Percentiles rank a stretch among this genome's conserved stretches.
Evolutionary conservation across 352 stramenopile genomes (phyloP).

Genomic region (Plasmopara viticola): DNA sequence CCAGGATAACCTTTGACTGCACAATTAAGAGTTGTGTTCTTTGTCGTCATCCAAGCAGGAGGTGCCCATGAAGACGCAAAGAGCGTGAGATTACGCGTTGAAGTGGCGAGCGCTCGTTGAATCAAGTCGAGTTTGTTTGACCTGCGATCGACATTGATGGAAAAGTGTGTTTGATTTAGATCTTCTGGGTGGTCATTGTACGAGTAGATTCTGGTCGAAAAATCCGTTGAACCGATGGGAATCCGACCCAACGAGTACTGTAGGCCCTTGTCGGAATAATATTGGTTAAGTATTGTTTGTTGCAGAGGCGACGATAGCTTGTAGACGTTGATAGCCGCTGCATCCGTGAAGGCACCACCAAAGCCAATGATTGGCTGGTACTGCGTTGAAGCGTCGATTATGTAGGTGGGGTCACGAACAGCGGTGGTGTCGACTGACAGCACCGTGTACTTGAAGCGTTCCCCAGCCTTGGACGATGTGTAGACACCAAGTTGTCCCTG

Average conservation of each 20-base stretch:
- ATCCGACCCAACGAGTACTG: conserved; percentile 86
- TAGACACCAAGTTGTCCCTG: conserved; percentile 40
- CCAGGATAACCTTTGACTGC: conserved; percentile 48
- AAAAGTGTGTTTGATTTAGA: conserved; percentile 66
- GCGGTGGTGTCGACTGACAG: conserved; percentile 19
- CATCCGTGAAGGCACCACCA: conserved; percentile 89
- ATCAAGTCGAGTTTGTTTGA: conserved; percentile 71
- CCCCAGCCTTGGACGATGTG: conserved; percentile 37
- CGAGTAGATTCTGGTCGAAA: conserved; percentile 80
- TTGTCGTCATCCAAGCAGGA: conserved; percentile 81
- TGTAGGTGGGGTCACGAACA: conserved; percentile 29
- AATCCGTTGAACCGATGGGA: conserved; percentile 89
- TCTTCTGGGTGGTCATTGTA: conserved; percentile 82
- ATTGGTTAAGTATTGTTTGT: conserved; percentile 77
- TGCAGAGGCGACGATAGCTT: conserved; percentile 73
- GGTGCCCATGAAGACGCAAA: conserved; percentile 86
- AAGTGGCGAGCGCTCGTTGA: conserved; percentile 40
- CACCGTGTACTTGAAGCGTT: conserved; percentile 42
- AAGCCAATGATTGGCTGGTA: conserved; percentile 87
- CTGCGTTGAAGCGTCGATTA: conserved; percentile 39
- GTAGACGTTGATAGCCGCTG: conserved; percentile 78
- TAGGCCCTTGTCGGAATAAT: conserved; percentile 79
- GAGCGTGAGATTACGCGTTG: conserved; percentile 42
- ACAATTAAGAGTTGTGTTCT: conserved; percentile 52
- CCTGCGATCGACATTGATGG: conserved; percentile 62